These are phyloP conservation scores for Petunia axillaris DNA, from an alignment of 257 asterid genomes.

Conservation along the genomic window DNA sequence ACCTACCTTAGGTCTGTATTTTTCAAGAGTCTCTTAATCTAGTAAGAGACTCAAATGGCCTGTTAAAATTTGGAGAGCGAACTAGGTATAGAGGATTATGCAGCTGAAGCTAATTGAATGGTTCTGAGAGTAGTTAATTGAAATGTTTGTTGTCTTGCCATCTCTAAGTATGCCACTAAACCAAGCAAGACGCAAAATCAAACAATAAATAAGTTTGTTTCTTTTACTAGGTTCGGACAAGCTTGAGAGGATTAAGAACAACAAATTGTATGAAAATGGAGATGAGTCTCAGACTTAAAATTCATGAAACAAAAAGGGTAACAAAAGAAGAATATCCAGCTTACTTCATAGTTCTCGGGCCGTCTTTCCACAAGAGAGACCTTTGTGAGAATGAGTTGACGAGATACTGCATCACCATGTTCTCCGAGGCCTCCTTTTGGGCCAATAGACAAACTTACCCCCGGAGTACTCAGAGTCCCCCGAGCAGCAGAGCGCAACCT, in stretches of 20 bases:
- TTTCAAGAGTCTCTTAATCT: not conserved
- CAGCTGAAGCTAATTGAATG: not conserved
- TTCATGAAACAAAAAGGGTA: not conserved
- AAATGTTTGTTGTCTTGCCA: not conserved
- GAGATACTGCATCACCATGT: slow-evolving; percentile 89
- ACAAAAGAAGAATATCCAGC: slow-evolving; percentile 37
- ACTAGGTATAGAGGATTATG: not conserved
- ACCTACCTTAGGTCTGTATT: not conserved
- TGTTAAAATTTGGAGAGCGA: not conserved
- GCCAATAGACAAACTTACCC: slow-evolving; percentile 80
- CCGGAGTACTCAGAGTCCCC: slow-evolving; percentile 79
- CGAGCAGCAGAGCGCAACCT: slow-evolving; percentile 96
- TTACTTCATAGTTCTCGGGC: slow-evolving; percentile 97
- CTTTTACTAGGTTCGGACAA: not conserved
- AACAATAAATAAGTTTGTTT: not conserved
- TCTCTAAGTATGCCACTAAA: slow-evolving; percentile 12
- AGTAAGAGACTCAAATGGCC: not conserved
- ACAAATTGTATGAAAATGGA: slow-evolving; percentile 19
- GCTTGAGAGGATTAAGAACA: slow-evolving; percentile 2
- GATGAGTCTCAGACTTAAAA: not conserved
- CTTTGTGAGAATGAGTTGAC: slow-evolving; percentile 95
- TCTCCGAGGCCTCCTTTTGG: slow-evolving; percentile 99
- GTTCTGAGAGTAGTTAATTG: slow-evolving; percentile 5
- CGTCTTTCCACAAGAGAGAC: slow-evolving; percentile 93
- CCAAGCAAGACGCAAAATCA: slow-evolving; percentile 16